Conservation (phyloP, 768 basidiomycete species). For the Tulasnella calospora region DNA sequence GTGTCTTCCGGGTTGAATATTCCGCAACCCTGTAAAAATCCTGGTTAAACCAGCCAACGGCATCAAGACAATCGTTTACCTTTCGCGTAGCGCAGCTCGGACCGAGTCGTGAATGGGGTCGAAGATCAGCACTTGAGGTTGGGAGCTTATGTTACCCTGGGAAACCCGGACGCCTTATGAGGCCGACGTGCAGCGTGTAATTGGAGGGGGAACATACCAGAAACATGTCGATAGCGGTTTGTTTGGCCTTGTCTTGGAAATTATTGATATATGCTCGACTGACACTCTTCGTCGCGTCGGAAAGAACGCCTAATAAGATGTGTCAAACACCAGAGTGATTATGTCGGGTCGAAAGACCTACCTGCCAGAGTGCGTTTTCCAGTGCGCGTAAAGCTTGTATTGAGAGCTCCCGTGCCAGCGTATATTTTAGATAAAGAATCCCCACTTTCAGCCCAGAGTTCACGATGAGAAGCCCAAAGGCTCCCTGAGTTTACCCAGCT, state of each 20-base stretch:
- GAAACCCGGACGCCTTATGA: neutral
- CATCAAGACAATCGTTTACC: slow-evolving; percentile 43
- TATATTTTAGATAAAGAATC: slow-evolving; percentile 91
- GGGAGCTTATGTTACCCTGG: slow-evolving; percentile 91
- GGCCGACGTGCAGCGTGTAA: no score
- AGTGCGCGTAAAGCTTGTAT: slow-evolving; percentile 91
- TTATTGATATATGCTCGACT: slow-evolving; percentile 97
- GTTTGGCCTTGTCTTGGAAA: slow-evolving; percentile 93
- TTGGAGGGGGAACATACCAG: slow-evolving; percentile 49
- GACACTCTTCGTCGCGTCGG: slow-evolving; percentile 94
- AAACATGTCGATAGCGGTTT: slow-evolving; percentile 91
- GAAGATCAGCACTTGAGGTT: slow-evolving; percentile 82
- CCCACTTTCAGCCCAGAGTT: slow-evolving; percentile 96
- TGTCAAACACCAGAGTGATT: neutral
- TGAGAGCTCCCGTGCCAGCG: slow-evolving; percentile 73
- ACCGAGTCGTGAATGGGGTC: slow-evolving; percentile 92
- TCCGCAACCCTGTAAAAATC: slow-evolving; percentile 55
- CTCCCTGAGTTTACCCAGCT: slow-evolving; percentile 65
- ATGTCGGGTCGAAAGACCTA: slow-evolving; percentile 33
- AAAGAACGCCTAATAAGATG: slow-evolving; percentile 61
- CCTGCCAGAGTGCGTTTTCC: slow-evolving; percentile 92
- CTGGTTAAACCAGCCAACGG: neutral
- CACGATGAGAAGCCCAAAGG: slow-evolving; percentile 83
- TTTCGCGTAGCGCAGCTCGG: slow-evolving; percentile 58
- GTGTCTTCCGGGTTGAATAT: slow-evolving; percentile 72